Evolutionary conservation across 2,329 filamentous ascomycete genomes (phyloP).

Genomic region (Ascochyta rabiei): DNA sequence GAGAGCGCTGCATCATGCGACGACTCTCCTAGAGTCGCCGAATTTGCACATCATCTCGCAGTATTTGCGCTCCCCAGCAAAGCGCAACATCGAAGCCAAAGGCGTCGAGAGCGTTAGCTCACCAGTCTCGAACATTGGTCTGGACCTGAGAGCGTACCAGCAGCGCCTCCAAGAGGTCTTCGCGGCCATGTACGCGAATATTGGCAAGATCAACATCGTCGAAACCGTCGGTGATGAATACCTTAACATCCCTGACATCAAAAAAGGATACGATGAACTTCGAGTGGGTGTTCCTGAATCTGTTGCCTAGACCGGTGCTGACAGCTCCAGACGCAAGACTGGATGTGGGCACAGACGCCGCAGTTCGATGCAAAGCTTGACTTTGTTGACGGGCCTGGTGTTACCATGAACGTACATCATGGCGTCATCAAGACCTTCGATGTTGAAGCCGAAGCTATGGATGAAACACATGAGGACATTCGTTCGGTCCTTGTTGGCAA

Average conservation of each 20-base stretch:
- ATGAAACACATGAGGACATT: slow-evolving; percentile 22
- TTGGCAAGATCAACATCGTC: slow-evolving; percentile 46
- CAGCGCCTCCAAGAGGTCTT: slow-evolving; percentile 64
- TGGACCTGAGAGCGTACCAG: slow-evolving; percentile 57
- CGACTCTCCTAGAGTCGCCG: slow-evolving; percentile 79
- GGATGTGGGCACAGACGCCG: slow-evolving; percentile 87
- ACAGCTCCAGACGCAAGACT: slow-evolving; percentile 64
- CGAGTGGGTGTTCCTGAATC: slow-evolving; percentile 53
- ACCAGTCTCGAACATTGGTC: slow-evolving; percentile 76
- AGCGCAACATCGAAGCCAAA: slow-evolving; percentile 75
- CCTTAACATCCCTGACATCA: slow-evolving; percentile 61
- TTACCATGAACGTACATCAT: slow-evolving; percentile 53
- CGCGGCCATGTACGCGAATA: slow-evolving; percentile 64
- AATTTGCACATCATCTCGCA: slow-evolving; percentile 72
- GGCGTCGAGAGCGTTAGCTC: slow-evolving; percentile 93
- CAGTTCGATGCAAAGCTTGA: slow-evolving; percentile 68
- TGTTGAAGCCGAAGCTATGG: slow-evolving; percentile 18
- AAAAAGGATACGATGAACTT: slow-evolving; percentile 67
- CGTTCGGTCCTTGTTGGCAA: slow-evolving; percentile 39
- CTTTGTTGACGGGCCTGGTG: slow-evolving; percentile 55
- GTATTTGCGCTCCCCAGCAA: slow-evolving; percentile 79
- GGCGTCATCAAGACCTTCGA: slow-evolving; percentile 61
- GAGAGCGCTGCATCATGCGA: slow-evolving; percentile 89
- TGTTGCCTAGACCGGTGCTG: slow-evolving; percentile 26
- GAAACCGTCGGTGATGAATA: slow-evolving; percentile 60